Base-by-base conservation (phyloP, 139 green algal genomes). In the Zygnema cylindricum region DNA sequence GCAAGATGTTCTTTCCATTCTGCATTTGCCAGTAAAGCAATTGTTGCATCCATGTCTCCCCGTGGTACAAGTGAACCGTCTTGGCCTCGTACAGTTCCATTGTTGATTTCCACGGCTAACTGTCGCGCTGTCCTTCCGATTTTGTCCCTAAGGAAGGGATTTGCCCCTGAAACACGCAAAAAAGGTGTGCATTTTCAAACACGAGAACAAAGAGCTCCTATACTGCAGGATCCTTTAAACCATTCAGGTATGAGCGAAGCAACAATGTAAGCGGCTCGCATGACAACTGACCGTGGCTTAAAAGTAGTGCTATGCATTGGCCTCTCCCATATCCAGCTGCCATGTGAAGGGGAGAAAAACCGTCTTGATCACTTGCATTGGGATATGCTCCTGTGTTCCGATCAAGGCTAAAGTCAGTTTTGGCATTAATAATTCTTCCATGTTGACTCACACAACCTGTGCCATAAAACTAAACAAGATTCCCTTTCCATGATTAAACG, bases 301-400 rank as follows among this genome's bases (percentile, higher is more conserved):
- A 43, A 33, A 88, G 36, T 1, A 83, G 36, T 33, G 78, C 69
- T 32, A 84, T 57, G 3, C n/a, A 69, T 35, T 88, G 35, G 25
- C 69, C 63, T 16, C 83, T 43, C 22, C 83, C 83, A 36, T 88
- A 88, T 23, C 83, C 83, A 33, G 83, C 83, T 38, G 83, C 83
- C 83, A 88, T 88, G 54, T 88, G 83, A 35, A 88, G 83, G 1
- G 83, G 83, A 39, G 83, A 83, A 38, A 83, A 88, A 40, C 83
- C 83, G 22, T 88, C 83, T 33, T 63, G 78, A 75, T 88, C 83
- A 33, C 69, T 35, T 39, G 40, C 63, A 25, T 84, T 82, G 1
- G 69, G n/a, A 23, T 88, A 73, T 43, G 83, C 83, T 1, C 83
- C 83, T 82, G 83, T n/a, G n/a, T n/a, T n/a, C n/a, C n/a, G n/a